Base-by-base conservation (phyloP, 2,329 filamentous ascomycete species). In the Pseudopyrenochaeta lycopersici region DNA sequence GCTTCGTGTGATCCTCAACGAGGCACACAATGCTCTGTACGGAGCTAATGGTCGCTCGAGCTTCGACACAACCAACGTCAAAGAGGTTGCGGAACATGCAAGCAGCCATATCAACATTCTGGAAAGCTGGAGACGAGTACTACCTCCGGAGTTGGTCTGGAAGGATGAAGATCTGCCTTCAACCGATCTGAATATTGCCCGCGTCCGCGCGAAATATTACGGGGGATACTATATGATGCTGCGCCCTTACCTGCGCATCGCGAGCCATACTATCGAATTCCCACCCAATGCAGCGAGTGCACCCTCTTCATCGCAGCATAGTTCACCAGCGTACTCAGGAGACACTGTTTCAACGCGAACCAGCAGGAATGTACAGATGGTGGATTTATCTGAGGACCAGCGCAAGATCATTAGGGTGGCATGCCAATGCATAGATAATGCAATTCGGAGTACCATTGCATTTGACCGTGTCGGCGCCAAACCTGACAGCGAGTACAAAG, bases 191-290 rank as follows among this genome's bases (percentile, higher is more conserved):
- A 86, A 97, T 12, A 82, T 86, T 11, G 94, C 94, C 29, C 86
- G 95, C 18, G 81, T 98, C 56, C 88, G 94, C 36, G 95, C 91
- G 12, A 98, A 99, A 74, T 98, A 95, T 75, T 98, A 94, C 81
- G 95, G 95, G 18, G 93, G 92, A 0, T 86, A 90, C 60, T 92
- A 96, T 58, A 93, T 98, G 69, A 93, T 94, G 20, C 90, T 95
- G 72, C 86, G 95, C 20, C 91, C 91, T 0, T 92, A 94, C 55
- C 75, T 89, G 15, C 84, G 85, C 62, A 82, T 85, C 49, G 84
- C 83, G 2, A 79, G 88, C 2, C 83, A 87, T 57, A 78, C 79
- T 47, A 77, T 79, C 59, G 70, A 75, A 45, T 64, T 73, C 21
- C 75, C 70, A n/a, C 70, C 68, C 11, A 49, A 71, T 56, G 72